Base-by-base conservation (phyloP, 2,329 filamentous ascomycete species). In the Neonectria neomacrospora region DNA sequence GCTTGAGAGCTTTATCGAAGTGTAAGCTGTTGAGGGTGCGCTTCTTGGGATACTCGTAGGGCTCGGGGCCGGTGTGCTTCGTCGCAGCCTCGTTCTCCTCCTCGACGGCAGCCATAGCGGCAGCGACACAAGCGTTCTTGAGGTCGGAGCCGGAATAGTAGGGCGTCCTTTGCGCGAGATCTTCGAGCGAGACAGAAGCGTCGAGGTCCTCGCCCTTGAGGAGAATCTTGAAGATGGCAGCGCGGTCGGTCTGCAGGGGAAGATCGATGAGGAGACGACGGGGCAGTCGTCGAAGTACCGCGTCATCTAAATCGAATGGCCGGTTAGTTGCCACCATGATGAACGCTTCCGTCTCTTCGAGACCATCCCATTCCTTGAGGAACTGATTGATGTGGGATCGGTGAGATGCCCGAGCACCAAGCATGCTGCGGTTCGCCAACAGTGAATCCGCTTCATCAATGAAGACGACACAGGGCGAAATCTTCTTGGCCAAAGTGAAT, bases 241-340 rank as follows among this genome's bases (percentile, higher is more conserved):
- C 84, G 26, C 91, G 83, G 76, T 93, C 91, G 4, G 81, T 78
- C 67, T 89, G 83, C 1, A 89, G 82, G 0, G 92, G 92, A 6
- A 94, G 81, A 73, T 94, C 92, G 42, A 94, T 86, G 0, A 94
- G 83, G 37, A 95, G 81, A 44, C 91, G 86, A 57, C 92, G 83
- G 2, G 92, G 92, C 22, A 94, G 80, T 12, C 92, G 86, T n/a
- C 92, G 85, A 48, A 96, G 84, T 10, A 96, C 91, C 10, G 92
- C 92, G 71, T 96, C 92, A 73, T 99, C 96, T 1, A 99, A 87
- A 74, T 98, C 96, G 73, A 97, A 97, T 0, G 96, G 96, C 10
- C 95, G 86, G 78, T 99, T 98, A 9, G 94, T 98, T 28, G 96
- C 95, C 0, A 98, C 94, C 94, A 99, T 97, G 78, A 99, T 95